Base-by-base conservation (phyloP, 1,284 basidiomycete genomes). In the Apiotrichum brassicae region DNA sequence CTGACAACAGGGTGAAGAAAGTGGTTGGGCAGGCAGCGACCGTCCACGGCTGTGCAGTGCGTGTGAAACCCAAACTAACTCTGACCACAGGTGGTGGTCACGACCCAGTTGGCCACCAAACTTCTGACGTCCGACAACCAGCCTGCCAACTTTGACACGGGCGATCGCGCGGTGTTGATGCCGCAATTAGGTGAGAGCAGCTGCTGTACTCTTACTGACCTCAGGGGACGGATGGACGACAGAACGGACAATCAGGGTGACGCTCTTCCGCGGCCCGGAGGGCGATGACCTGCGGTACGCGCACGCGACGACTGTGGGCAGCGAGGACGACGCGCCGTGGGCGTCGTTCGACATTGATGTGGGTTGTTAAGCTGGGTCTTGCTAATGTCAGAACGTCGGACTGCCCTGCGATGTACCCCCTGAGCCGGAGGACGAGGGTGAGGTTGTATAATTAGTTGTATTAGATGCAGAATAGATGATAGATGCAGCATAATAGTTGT, bases 31-130 rank as follows among this genome's bases (percentile, higher is more conserved):
- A 69, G 56, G 66, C 65, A 2, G 62, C 64, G 1, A 64, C 62
- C 0, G 56, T 69, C 1, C 61, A 60, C 39, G 57, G 54, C 4
- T 72, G 69, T 46, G 66, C 68, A 13, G 70, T 72, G 34, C 43
- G 67, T 54, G 20, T 9, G 28, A 18, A 0, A 16, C 18, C n/a
- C 19, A n/a, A 5, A 3, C 26, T 20, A 20, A 11, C 18, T 16
- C 39, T 18, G 16, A 19, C 19, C 50, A n/a, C 54, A 71, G 68
- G 59, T 73, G 4, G 46, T 75, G 14, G 50, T 71, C 23, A 63
- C 62, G 4, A 69, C 64, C 39, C 72, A 74, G 46, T 58, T 74
- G 43, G 71, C 72, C 1, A 75, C 73, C 3, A 74, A 73, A 48
- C 58, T 72, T 6, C 46, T 71, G 13, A 70, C 66, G 1, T 58